phyloP scores from a whole-genome alignment of 768 basidiomycete species.

The Amanita molliuscula region DNA sequence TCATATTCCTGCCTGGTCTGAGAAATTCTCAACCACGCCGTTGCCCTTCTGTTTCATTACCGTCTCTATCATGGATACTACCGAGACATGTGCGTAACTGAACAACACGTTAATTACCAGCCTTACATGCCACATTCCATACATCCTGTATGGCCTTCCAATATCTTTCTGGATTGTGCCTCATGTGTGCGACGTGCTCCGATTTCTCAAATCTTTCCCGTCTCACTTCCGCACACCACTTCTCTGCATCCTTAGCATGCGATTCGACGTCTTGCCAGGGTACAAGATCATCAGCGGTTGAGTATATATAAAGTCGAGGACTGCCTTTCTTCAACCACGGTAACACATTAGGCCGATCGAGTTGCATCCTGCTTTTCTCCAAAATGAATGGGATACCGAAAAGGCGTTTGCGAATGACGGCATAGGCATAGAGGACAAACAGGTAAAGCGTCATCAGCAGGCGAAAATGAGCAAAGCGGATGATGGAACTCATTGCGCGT shows the following conservation, averaged over 20 bases:
- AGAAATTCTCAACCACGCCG: too few species aligned
- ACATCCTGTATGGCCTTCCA: conserved; percentile 27
- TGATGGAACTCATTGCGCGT: conserved; percentile 9
- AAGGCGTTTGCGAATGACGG: neutral
- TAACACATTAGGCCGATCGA: conserved; percentile 19
- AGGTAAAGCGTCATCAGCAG: neutral
- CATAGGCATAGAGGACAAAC: neutral
- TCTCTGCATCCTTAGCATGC: conserved; percentile 22
- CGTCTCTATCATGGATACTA: neutral
- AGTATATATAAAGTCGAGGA: conserved; percentile 36
- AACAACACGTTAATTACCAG: neutral
- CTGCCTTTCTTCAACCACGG: conserved; percentile 31
- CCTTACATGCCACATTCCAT: conserved; percentile 23
- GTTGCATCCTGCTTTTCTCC: conserved; percentile 13
- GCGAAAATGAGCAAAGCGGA: neutral
- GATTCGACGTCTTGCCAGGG: conserved; percentile 23
- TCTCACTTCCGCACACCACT: conserved; percentile 22
- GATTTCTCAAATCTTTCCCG: conserved; percentile 28
- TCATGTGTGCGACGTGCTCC: conserved; percentile 36
- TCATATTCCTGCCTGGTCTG: too few species aligned
- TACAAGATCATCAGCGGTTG: conserved; percentile 30
- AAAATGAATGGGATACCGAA: neutral
- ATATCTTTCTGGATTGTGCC: conserved; percentile 30
- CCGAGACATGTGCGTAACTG: neutral
- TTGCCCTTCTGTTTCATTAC: neutral